Percentiles rank a stretch among this genome's conserved stretches.
These are phyloP conservation scores for Phytomonas sp. DNA, from an alignment of 208 protist species.

Conservation along the genomic window DNA sequence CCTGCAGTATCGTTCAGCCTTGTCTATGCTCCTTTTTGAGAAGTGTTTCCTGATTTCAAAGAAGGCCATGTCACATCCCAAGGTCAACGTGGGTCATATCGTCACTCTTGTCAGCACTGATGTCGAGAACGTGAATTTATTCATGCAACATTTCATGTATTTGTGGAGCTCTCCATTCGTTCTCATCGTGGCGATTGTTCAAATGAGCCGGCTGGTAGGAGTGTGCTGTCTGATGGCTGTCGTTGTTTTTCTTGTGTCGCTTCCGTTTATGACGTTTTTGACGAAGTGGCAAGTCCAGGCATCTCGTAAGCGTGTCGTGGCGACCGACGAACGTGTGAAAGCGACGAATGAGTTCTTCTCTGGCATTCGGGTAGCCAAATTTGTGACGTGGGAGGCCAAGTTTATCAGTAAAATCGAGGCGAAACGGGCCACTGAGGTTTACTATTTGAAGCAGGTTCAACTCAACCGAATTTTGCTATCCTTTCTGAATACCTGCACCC, in stretches of 20 bases:
- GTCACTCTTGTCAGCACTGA: conserved; percentile 86
- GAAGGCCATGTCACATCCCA: conserved; percentile 43
- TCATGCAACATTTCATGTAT: conserved; percentile 32
- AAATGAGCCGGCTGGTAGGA: conserved; percentile 52
- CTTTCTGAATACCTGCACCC: conserved; percentile 41
- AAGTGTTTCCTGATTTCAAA: conserved; percentile 65
- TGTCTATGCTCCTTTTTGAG: conserved; percentile 61
- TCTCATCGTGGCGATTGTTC: conserved; percentile 36
- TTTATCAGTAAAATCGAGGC: conserved; percentile 43
- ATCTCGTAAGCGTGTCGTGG: conserved; percentile 16
- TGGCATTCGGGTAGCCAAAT: conserved; percentile 90
- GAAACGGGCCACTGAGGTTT: conserved; percentile 38
- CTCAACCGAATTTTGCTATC: conserved; percentile 21
- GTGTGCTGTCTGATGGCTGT: conserved; percentile 64
- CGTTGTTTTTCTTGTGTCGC: conserved; percentile 37
- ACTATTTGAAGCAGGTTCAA: conserved; percentile 28
- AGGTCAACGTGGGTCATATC: conserved; percentile 77
- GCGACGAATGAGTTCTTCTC: conserved; percentile 89
- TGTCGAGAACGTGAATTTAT: conserved; percentile 34
- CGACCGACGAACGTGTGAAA: conserved; percentile 84
- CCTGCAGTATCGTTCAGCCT: conserved; percentile 39
- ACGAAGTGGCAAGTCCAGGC: conserved; percentile 26
- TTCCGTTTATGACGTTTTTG: conserved; percentile 62
- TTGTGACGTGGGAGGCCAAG: conserved; percentile 86
- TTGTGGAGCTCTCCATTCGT: conserved; percentile 54